phyloP scores from a whole-genome alignment of 805 yeast species.

The Candida nanaspora region DNA sequence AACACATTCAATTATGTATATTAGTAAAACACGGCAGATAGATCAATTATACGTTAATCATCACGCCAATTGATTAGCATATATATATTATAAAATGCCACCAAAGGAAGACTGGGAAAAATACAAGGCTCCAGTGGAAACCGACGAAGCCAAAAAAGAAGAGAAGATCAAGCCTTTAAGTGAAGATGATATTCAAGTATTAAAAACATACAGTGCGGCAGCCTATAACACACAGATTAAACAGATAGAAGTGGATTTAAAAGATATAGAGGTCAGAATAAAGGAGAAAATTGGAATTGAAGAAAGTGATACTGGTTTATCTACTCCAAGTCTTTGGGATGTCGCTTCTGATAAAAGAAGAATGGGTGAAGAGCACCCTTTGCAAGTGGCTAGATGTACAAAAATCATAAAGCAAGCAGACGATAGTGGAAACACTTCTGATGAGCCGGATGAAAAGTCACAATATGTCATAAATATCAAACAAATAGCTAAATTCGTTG shows the following conservation, averaged over 20 bases:
- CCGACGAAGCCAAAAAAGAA: slow-evolving; percentile 45
- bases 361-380: slow-evolving; percentile 88
- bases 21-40: no score
- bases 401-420: slow-evolving; percentile 74
- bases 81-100: slow-evolving; percentile 48
- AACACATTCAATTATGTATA: no score
- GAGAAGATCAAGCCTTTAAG: slow-evolving; percentile 79
- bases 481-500: slow-evolving; percentile 97
- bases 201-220: slow-evolving; percentile 96
- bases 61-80: no score
- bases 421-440: slow-evolving; percentile 20
- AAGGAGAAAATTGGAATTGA: slow-evolving; percentile 91
- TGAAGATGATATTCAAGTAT: slow-evolving; percentile 95
- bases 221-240: slow-evolving; percentile 84
- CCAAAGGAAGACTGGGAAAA: slow-evolving; percentile 99
- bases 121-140: slow-evolving; percentile 78
- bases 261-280: slow-evolving; percentile 75
- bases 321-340: slow-evolving; percentile 97
- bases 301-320: slow-evolving; percentile 96
- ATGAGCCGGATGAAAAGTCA: slow-evolving; percentile 59
- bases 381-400: slow-evolving; percentile 98
- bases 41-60: no score
- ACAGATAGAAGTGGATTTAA: slow-evolving; percentile 78
- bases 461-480: slow-evolving; percentile 95
- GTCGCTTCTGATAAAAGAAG: slow-evolving; percentile 92